These are phyloP conservation scores for Przewalskia tangutica DNA, from an alignment of 257 asterid species.

Conservation along the genomic window DNA sequence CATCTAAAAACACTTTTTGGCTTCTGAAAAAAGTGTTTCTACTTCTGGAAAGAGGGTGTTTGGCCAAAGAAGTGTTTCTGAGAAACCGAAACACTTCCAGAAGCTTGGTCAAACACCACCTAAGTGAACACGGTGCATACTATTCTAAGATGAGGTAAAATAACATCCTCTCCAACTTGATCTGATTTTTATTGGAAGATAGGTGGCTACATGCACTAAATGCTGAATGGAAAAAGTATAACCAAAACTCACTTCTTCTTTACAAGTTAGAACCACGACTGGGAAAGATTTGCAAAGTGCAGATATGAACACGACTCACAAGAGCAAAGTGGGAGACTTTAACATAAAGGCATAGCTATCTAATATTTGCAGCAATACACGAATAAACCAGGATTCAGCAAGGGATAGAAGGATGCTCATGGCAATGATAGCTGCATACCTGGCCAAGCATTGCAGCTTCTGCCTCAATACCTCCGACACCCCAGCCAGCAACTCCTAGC, in stretches of 20 bases:
- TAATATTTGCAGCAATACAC: background rate
- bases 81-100: too few relatives aligned
- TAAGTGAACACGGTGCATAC: background rate
- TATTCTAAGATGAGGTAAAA: background rate
- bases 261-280: background rate
- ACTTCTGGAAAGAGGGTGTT: too few relatives aligned
- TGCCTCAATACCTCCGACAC: constrained; percentile 98
- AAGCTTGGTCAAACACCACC: too few relatives aligned
- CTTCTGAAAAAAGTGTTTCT: too few relatives aligned
- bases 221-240: background rate
- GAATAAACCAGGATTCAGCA: background rate
- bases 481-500: constrained; percentile 97
- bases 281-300: background rate
- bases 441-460: constrained; percentile 99
- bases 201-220: background rate
- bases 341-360: background rate
- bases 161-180: background rate
- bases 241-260: background rate
- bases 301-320: background rate
- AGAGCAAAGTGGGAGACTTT: background rate
- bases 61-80: too few relatives aligned
- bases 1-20: too few relatives aligned
- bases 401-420: background rate
- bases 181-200: background rate
- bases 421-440: constrained; percentile 24